Evolutionary conservation across 345 rosid species (phyloP).

Genomic region (Eucalyptus melliodora): DNA sequence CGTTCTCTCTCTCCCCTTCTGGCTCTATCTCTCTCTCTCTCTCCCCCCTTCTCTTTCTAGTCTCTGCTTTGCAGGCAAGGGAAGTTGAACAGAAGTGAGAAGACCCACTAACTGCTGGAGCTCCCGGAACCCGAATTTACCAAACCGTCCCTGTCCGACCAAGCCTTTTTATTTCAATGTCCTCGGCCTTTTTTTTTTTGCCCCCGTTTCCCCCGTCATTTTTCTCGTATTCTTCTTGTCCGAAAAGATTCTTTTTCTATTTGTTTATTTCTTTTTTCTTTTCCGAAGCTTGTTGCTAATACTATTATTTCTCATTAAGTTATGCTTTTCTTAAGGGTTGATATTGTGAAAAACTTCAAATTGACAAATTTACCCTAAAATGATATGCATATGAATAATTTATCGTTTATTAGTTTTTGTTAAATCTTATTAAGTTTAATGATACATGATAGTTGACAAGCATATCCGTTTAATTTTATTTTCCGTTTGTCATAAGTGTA

Average conservation of each 20-base stretch:
- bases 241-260: neutral
- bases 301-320: neutral
- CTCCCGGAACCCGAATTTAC: neutral
- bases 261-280: neutral
- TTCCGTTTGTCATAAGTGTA: rapidly evolving
- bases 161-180: neutral
- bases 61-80: constrained; percentile 33
- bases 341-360: no score
- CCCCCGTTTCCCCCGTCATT: neutral
- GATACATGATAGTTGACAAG: rapidly evolving
- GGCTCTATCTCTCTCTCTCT: neutral
- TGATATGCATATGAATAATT: rapidly evolving
- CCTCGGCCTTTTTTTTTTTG: neutral
- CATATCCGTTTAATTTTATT: no score
- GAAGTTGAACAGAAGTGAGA: constrained; percentile 28
- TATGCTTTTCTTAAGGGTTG: neutral
- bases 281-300: neutral
- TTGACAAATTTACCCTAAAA: no score
- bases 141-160: neutral
- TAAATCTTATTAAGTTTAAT: no score
- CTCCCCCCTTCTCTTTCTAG: neutral
- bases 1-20: neutral
- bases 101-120: constrained; percentile 27
- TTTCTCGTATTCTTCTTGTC: neutral
- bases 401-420: no score